Conservation (phyloP, 805 yeast genomes). For the Starmerella sp. region DNA sequence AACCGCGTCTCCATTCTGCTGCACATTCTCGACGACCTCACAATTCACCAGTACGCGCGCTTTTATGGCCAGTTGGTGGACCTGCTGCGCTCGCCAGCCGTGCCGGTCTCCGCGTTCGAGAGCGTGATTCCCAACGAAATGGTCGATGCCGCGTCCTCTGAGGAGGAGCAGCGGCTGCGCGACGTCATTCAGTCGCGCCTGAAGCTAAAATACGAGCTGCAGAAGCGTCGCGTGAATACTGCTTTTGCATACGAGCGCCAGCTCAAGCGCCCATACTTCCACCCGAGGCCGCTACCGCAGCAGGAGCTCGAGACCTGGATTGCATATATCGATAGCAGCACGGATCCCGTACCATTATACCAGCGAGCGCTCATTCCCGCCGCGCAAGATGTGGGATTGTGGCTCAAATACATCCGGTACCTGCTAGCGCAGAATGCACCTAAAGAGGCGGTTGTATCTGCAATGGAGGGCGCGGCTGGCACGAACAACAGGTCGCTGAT, state of each 20-base stretch:
- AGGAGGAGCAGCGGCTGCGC: slow-evolving; percentile 7
- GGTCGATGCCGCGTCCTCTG: not conserved
- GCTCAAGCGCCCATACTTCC: slow-evolving; percentile 47
- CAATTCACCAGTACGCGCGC: slow-evolving; percentile 70
- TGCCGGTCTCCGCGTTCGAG: not conserved
- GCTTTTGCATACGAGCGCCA: slow-evolving; percentile 67
- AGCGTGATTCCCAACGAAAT: slow-evolving; percentile 1
- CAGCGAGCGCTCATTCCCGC: slow-evolving; percentile 52
- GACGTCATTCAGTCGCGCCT: slow-evolving; percentile 13
- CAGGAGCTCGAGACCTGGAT: slow-evolving; percentile 48
- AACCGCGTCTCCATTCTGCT: slow-evolving; percentile 33
- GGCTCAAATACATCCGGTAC: slow-evolving; percentile 60
- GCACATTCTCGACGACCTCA: slow-evolving; percentile 29
- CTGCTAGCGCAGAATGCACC: slow-evolving; percentile 28
- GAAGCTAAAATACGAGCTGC: slow-evolving; percentile 15
- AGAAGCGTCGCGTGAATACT: slow-evolving; percentile 35
- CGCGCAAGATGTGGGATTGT: slow-evolving; percentile 46
- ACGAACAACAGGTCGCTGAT: slow-evolving; percentile 10
- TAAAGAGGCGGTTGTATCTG: slow-evolving; percentile 5
- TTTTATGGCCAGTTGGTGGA: slow-evolving; percentile 42
- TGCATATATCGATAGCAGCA: slow-evolving; percentile 40
- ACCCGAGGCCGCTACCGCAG: slow-evolving; percentile 35
- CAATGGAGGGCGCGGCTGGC: slow-evolving; percentile 24
- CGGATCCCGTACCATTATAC: slow-evolving; percentile 39
- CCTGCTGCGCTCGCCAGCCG: slow-evolving; percentile 3